These are phyloP conservation scores for Conticribra weissflogii DNA, from an alignment of 108 stramenopile species.

Conservation along the genomic window DNA sequence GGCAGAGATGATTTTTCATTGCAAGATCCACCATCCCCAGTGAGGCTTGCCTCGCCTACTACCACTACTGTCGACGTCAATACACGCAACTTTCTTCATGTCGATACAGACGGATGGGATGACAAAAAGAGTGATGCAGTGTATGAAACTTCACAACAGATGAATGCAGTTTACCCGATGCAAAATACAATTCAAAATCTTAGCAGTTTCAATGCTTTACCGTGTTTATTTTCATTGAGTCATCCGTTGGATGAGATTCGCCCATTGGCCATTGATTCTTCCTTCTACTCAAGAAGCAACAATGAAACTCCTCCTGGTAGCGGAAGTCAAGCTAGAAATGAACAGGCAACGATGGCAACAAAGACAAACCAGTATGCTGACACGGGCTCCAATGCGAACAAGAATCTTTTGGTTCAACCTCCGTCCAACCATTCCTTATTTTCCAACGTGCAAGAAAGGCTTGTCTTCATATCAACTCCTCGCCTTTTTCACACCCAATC, in stretches of 20 bases:
- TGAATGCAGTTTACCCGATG: neutral
- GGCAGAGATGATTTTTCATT: constrained; percentile 47
- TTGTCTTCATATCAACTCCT: constrained; percentile 60
- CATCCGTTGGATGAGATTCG: constrained; percentile 83
- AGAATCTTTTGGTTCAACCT: too few species aligned
- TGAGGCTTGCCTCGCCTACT: constrained; percentile 19
- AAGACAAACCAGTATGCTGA: neutral
- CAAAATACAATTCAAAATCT: constrained; percentile 1
- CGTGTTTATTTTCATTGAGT: constrained; percentile 72
- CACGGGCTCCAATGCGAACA: too few species aligned
- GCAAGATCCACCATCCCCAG: constrained; percentile 59
- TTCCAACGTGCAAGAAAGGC: constrained; percentile 63
- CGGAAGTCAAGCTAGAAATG: constrained; percentile 3
- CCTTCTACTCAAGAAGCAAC: neutral
- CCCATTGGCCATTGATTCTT: constrained; percentile 42
- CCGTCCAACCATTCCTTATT: constrained; percentile 26
- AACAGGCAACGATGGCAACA: neutral
- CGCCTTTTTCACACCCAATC: constrained; percentile 29
- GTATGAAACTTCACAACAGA: neutral
- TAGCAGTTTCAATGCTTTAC: constrained; percentile 28
- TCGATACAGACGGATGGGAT: constrained; percentile 8
- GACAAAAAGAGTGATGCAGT: constrained; percentile 8
- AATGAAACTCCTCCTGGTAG: neutral
- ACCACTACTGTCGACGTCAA: constrained; percentile 16
- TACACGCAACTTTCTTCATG: neutral